Evolutionary conservation across 1,284 basidiomycete genomes (phyloP), one percentile per base, ranked within the genome.

Genomic region (Boletus mariae): DNA sequence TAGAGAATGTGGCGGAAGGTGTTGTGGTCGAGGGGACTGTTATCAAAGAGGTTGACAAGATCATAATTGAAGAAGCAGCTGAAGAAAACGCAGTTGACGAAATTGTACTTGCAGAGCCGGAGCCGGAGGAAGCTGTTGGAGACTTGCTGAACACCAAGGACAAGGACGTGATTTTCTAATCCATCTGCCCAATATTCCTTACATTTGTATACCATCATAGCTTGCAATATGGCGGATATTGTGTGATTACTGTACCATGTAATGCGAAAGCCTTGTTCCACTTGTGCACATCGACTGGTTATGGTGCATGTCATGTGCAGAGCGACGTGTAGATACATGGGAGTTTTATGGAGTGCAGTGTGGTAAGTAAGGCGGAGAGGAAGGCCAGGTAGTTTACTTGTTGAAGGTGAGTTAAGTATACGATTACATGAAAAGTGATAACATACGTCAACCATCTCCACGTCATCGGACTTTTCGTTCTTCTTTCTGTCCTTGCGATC

Each of bases 151-250:
- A 82, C 59, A 87, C 83, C 62, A 95, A 93, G 71, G 94, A 97
- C 66, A 84, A 84, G 57, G 94, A 97, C 71, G 84, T 97, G 52
- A 95, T 96, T 70, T 96, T 94, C 78, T 95, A 68, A 59, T 31
- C 8, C 47, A 25, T 32, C 44, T 44, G 17, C 45, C 37, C 37
- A 31, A 26, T 43, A 32, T 35, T 32, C 17, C 41, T 32, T 42
- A n/a, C 45, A 34, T 29, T 41, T 38, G 43, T 37, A 67, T 60
- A 57, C 56, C 62, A 53, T 29, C 45, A 35, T 46, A 54, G 17
- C 40, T 49, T 47, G 44, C 45, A 44, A 46, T 31, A 32, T 41
- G 42, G 8, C 12, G 11, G 29, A 47, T 40, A 17, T 47, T 51
- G 29, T 31, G 45, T 26, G 41, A 44, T 28, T 55, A 62, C 37